These are phyloP conservation scores for barley (Hordeum vulgare) DNA, from an alignment of 176 grass and related monocot species.

Conservation along the genomic window DNA sequence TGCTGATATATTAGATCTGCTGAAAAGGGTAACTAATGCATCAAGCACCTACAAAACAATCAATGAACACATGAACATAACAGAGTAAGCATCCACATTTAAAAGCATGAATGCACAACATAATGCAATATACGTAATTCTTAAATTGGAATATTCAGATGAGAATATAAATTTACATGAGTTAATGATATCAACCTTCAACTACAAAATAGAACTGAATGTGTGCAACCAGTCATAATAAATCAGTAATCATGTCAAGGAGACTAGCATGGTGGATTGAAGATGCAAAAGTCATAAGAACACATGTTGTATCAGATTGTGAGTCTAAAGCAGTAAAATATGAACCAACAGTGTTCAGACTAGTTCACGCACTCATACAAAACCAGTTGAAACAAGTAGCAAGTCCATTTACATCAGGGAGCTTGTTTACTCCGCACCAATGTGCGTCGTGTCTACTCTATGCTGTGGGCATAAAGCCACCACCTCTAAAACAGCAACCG, in stretches of 20 bases:
- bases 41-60: slow-evolving; percentile 87
- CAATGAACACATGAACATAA: slow-evolving; percentile 8
- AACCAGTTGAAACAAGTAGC: slow-evolving; percentile 2
- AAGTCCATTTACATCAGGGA: not conserved
- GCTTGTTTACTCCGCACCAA: not conserved
- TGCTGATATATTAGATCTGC: slow-evolving; percentile 75
- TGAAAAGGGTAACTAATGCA: slow-evolving; percentile 80
- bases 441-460: not conserved
- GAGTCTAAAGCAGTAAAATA: not conserved
- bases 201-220: not conserved
- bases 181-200: not conserved
- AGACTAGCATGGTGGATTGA: not conserved
- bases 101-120: not conserved
- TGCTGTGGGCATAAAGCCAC: not conserved
- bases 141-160: not conserved
- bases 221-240: not conserved
- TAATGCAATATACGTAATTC: slow-evolving; percentile 6
- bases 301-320: not conserved
- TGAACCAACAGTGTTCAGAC: not conserved
- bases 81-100: not conserved
- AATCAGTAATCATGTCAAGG: slow-evolving; percentile 7
- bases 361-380: not conserved
- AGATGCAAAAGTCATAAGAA: not conserved
- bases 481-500: not conserved
- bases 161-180: not conserved